Conservation (phyloP, 257 asterid genomes). For the Solanum stenotomum region DNA sequence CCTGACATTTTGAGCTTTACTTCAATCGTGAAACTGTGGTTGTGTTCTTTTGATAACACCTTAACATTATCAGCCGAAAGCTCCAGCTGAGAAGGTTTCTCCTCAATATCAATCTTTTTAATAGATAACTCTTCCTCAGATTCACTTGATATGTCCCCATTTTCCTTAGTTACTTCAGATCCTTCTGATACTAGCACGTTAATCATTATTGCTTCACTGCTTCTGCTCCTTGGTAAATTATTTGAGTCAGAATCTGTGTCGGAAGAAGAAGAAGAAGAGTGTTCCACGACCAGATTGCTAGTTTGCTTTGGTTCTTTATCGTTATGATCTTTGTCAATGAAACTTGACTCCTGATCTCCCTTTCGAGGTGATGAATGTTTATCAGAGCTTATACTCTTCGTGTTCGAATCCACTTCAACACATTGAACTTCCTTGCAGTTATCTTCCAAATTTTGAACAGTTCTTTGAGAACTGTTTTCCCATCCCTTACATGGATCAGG, state of each 20-base stretch:
- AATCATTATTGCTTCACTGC: constrained; percentile 28
- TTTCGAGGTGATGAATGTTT: constrained; percentile 13
- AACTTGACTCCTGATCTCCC: constrained; percentile 19
- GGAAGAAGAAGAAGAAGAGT: constrained; percentile 20
- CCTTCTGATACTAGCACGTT: constrained; percentile 13
- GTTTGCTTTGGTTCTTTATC: not conserved
- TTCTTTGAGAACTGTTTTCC: constrained; percentile 61
- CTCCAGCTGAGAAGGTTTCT: constrained; percentile 7
- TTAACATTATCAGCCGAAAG: not conserved
- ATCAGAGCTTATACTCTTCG: constrained; percentile 1
- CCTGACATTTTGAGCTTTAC: constrained; percentile 6
- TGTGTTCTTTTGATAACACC: constrained; percentile 10
- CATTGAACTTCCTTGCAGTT: constrained; percentile 59
- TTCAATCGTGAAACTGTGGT: constrained; percentile 1
- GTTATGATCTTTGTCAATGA: not conserved
- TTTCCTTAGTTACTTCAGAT: constrained; percentile 14
- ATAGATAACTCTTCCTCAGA: not conserved
- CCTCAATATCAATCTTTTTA: constrained; percentile 3
- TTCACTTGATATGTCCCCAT: constrained; percentile 4
- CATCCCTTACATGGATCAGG: constrained; percentile 86
- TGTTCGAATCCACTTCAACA: constrained; percentile 29
- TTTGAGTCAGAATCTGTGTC: constrained; percentile 17
- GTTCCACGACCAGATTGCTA: not conserved
- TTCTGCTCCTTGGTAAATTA: constrained; percentile 31
- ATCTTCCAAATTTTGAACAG: constrained; percentile 25